Percentiles rank a stretch among this genome's conserved stretches.
These are phyloP conservation scores for Paramecium caudatum DNA, from an alignment of 73 alveolate genomes.

Conservation along the genomic window DNA sequence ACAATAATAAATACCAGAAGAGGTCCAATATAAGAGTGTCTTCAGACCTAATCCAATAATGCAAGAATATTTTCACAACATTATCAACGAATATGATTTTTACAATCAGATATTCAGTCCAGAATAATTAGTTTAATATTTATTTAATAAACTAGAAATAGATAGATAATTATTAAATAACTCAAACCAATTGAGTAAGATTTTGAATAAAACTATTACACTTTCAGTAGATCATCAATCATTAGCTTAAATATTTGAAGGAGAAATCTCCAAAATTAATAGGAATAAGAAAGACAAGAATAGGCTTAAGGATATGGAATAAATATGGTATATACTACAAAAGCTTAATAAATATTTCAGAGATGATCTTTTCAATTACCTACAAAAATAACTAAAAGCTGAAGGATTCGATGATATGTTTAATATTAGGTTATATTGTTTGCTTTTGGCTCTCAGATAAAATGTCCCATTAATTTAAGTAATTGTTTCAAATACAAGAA, in stretches of 20 bases:
- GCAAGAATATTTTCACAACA: neutral
- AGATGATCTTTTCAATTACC: neutral
- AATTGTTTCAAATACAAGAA: neutral
- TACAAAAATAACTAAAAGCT: constrained; percentile 4
- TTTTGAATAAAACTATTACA: neutral
- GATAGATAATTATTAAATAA: neutral
- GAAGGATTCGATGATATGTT: constrained; percentile 58
- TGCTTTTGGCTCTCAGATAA: constrained; percentile 16
- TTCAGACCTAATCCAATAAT: neutral
- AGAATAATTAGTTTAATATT: neutral
- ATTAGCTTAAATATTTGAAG: neutral
- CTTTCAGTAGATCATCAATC: constrained; percentile 51
- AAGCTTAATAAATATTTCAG: constrained; percentile 28
- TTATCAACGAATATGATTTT: constrained; percentile 24
- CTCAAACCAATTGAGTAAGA: constrained; percentile 13
- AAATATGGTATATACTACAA: constrained; percentile 37
- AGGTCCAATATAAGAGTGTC: neutral
- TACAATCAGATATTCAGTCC: constrained; percentile 38
- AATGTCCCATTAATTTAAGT: neutral
- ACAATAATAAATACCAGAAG: neutral
- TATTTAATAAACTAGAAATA: constrained; percentile 17
- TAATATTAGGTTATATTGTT: constrained; percentile 5
- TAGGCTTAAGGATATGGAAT: constrained; percentile 27
- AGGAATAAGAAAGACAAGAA: neutral
- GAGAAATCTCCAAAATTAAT: neutral